phyloP scores from a whole-genome alignment of 306 rosid genomes.

The Clitoria ternatea region DNA sequence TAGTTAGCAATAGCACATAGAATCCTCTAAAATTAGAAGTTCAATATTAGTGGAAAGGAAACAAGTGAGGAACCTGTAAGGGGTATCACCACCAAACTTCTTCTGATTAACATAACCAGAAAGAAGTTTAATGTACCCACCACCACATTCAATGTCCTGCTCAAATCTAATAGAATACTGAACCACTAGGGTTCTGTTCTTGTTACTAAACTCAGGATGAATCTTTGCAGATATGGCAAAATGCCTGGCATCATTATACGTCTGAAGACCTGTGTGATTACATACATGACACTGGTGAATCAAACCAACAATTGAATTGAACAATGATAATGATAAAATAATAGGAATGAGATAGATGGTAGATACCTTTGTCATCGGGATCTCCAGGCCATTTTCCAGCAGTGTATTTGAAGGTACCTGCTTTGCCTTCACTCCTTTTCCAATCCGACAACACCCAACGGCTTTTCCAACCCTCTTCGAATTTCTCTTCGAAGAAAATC shows the following conservation, averaged over 20 bases:
- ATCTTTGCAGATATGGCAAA: conserved; percentile 84
- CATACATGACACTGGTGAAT: neutral
- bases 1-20: neutral
- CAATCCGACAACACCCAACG: conserved; percentile 80
- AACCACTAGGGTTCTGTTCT: conserved; percentile 72
- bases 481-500: conserved; percentile 53
- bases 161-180: conserved; percentile 89
- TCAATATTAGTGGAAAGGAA: neutral
- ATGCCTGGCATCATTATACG: conserved; percentile 89
- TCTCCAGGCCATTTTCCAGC: conserved; percentile 82
- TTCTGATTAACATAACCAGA: conserved; percentile 97
- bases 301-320: neutral
- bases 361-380: conserved; percentile 68
- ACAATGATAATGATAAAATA: too few relatives aligned
- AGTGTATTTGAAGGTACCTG: conserved; percentile 67
- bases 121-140: conserved; percentile 88
- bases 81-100: conserved; percentile 92
- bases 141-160: conserved; percentile 97
- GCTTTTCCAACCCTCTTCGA: conserved; percentile 77
- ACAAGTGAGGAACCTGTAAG: conserved; percentile 61
- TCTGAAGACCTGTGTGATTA: conserved; percentile 94
- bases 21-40: neutral
- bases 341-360: neutral
- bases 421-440: conserved; percentile 83
- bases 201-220: conserved; percentile 69